Evolutionary conservation across 139 green algal genomes (phyloP), one percentile per base, ranked within the genome.

Genomic region (Chlamydomonas applanata): DNA sequence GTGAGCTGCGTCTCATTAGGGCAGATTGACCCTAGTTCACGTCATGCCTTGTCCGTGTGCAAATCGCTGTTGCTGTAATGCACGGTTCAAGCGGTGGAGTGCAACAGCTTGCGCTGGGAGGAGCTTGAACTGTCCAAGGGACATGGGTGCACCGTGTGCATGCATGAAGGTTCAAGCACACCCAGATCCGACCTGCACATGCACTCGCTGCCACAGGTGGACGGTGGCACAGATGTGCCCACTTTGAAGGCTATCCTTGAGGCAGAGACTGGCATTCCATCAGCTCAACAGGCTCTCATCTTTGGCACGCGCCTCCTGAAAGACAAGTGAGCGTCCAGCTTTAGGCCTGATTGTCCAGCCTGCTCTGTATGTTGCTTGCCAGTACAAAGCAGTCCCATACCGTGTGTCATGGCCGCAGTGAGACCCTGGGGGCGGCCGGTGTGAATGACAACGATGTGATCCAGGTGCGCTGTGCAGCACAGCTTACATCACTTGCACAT

Each of bases 221-320:
- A 94, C 69, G 72, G 14, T 0, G 57, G 72, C 14, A 87, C 87
- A 25, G 46, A 62, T 0, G 36, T 96, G 5, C 77, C 76, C 0
- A 92, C 89, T 0, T 73, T 97, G 7, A 92, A 91, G 72, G 88
- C 87, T 5, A 93, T 96, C 16, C 60, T 94, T n/a, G 91, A 97
- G 69, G 89, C 82, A 19, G 88, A 95, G 76, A 93, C 89, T 0
- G 82, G 79, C 4, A 27, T 94, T 0, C 77, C 87, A 3, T 52
- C 74, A 2, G 62, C 54, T 0, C 74, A 88, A 57, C 89, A 96
- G 64, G 57, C 77, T 13, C 73, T 97, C 3, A n/a, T 93, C 3
- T 77, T 84, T 69, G 85, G 89, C 57, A 83, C 77, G 14, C 45
- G 54, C 22, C 52, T 71, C 2, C 66, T 94, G 1, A 34, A 40